These are phyloP conservation scores for Drechslera avenae DNA, from an alignment of 2,329 filamentous ascomycete genomes.

Conservation along the genomic window DNA sequence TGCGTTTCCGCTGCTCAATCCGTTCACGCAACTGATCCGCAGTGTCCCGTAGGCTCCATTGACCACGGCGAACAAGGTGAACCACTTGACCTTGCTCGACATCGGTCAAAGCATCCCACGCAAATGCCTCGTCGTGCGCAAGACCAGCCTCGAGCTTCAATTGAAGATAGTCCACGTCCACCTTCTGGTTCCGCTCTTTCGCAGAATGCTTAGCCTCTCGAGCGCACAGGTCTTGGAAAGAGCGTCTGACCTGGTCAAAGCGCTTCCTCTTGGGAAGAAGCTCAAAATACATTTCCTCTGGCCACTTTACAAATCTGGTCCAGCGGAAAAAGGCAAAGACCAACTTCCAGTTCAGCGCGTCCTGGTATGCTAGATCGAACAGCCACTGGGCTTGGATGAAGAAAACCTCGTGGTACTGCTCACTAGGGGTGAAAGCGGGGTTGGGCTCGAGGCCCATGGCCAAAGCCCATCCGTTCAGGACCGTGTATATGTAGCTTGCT, in stretches of 20 bases:
- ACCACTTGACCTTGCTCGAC: neutral
- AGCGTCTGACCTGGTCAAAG: slow-evolving; percentile 9
- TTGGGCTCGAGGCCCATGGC: slow-evolving; percentile 22
- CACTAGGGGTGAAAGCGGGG: slow-evolving; percentile 3
- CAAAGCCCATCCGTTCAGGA: slow-evolving; percentile 27
- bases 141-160: neutral
- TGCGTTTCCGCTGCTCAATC: neutral
- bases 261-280: slow-evolving; percentile 1
- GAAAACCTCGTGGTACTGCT: slow-evolving; percentile 1
- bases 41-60: neutral
- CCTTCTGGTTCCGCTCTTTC: neutral
- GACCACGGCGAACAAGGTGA: neutral
- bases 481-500: slow-evolving; percentile 3
- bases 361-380: slow-evolving; percentile 7
- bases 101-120: neutral
- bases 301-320: slow-evolving; percentile 7
- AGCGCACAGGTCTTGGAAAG: neutral
- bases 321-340: slow-evolving; percentile 16
- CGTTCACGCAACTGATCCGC: neutral
- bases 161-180: neutral
- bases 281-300: neutral
- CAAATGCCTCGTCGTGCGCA: neutral
- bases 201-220: neutral
- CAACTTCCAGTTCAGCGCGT: slow-evolving; percentile 16
- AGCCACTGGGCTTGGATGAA: slow-evolving; percentile 10